These are phyloP conservation scores for Apophysomyces ossiformis DNA, from an alignment of 371 early-diverging fungal species.

Conservation along the genomic window DNA sequence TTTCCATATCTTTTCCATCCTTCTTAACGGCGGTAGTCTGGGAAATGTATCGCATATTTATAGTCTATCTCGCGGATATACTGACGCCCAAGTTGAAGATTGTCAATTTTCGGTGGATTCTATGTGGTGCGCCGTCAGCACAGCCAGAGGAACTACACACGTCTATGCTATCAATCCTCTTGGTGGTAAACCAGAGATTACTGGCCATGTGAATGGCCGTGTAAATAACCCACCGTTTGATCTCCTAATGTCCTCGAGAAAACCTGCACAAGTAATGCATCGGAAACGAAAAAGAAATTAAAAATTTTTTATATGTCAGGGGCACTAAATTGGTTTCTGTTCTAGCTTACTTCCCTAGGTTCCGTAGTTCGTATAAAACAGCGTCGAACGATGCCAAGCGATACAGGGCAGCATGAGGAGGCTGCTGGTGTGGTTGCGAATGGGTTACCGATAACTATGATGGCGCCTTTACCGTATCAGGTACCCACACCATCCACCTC, in stretches of 20 bases:
- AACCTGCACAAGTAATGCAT: neutral
- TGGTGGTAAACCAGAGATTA: slow-evolving; percentile 69
- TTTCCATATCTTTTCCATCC: slow-evolving; percentile 69
- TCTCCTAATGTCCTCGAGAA: slow-evolving; percentile 12
- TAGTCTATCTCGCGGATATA: slow-evolving; percentile 78
- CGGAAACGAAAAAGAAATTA: no score
- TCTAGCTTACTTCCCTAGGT: slow-evolving; percentile 30
- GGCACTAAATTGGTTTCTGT: neutral
- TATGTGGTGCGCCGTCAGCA: slow-evolving; percentile 80
- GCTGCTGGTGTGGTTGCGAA: neutral
- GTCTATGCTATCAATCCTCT: slow-evolving; percentile 74
- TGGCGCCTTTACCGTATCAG: slow-evolving; percentile 13
- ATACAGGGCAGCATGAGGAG: slow-evolving; percentile 15
- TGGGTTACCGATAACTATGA: slow-evolving; percentile 18
- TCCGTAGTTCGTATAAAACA: slow-evolving; percentile 64
- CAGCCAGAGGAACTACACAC: slow-evolving; percentile 82
- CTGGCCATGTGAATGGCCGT: slow-evolving; percentile 57
- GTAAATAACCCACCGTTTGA: slow-evolving; percentile 41
- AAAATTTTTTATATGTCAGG: neutral
- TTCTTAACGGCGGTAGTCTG: slow-evolving; percentile 26
- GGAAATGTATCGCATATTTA: slow-evolving; percentile 65
- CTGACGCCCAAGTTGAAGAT: slow-evolving; percentile 77
- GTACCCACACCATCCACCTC: neutral
- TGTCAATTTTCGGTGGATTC: slow-evolving; percentile 75
- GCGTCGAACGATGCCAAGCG: slow-evolving; percentile 43